phyloP scores from a whole-genome alignment of 2,329 filamentous ascomycete species.

The Diplodia intermedia region DNA sequence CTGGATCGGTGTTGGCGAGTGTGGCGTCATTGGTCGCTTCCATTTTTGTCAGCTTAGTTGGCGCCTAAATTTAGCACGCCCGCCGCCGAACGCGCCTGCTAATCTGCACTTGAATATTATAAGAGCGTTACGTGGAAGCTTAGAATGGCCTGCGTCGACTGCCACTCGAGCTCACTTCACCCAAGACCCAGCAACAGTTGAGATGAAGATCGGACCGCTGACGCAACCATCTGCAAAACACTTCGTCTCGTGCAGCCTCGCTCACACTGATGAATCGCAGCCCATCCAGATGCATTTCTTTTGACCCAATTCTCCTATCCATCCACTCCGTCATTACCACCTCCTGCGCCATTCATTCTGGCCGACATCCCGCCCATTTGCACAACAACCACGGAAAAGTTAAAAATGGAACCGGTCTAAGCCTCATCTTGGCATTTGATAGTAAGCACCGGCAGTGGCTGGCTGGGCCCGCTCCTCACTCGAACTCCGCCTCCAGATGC shows the following conservation, averaged over 20 bases:
- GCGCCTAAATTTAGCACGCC: slow-evolving; percentile 4
- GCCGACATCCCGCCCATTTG: too few relatives aligned
- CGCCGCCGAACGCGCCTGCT: background rate
- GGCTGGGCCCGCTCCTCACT: background rate
- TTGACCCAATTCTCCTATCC: background rate
- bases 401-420: background rate
- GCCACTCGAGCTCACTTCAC: too few relatives aligned
- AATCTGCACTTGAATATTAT: background rate
- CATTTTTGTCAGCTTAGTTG: slow-evolving; percentile 1
- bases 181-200: background rate
- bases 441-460: slow-evolving; percentile 35
- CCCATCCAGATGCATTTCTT: background rate
- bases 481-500: background rate
- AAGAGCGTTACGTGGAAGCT: slow-evolving; percentile 19
- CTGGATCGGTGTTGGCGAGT: background rate
- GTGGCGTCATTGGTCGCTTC: background rate
- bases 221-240: background rate
- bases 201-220: background rate
- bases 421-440: background rate
- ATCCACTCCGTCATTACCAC: background rate
- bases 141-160: slow-evolving; percentile 1
- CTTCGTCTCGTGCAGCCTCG: background rate
- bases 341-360: background rate
- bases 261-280: background rate
- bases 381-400: background rate